Evolutionary conservation across 2,329 filamentous ascomycete genomes (phyloP).

Genomic region (Fusarium torreyae): DNA sequence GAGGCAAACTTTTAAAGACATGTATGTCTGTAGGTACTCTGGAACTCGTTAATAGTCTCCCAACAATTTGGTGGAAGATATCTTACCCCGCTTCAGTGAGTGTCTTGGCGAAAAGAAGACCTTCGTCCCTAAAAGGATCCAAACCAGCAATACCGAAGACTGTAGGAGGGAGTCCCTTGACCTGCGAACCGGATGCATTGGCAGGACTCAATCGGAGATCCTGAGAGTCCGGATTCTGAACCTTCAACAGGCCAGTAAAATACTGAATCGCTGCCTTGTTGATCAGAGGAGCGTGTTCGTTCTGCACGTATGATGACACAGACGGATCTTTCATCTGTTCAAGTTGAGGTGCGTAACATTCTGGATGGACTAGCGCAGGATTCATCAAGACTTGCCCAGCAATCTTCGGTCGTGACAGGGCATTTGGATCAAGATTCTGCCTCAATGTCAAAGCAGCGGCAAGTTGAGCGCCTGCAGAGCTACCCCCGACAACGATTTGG

Average conservation of each 20-base stretch:
- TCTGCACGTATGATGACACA: slow-evolving; percentile 62
- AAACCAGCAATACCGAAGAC: slow-evolving; percentile 62
- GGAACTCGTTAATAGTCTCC: too few species aligned
- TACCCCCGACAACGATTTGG: slow-evolving; percentile 62
- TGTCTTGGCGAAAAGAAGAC: slow-evolving; percentile 61
- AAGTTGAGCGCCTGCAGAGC: slow-evolving; percentile 64
- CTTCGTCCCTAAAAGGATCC: slow-evolving; percentile 66
- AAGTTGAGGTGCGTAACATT: slow-evolving; percentile 50
- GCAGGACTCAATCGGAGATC: slow-evolving; percentile 59
- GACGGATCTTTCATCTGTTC: slow-evolving; percentile 55
- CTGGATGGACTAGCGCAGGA: slow-evolving; percentile 56
- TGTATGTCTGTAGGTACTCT: slow-evolving; percentile 64
- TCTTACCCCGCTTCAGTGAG: slow-evolving; percentile 61
- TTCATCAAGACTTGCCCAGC: slow-evolving; percentile 68
- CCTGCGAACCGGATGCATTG: slow-evolving; percentile 49
- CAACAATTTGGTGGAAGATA: neutral
- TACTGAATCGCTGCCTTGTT: slow-evolving; percentile 44
- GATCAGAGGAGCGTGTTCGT: slow-evolving; percentile 61
- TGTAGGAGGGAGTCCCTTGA: slow-evolving; percentile 61
- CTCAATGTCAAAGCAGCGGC: slow-evolving; percentile 58
- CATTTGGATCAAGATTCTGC: slow-evolving; percentile 52
- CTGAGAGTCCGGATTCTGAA: slow-evolving; percentile 35
- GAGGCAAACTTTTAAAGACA: slow-evolving; percentile 68
- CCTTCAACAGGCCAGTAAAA: slow-evolving; percentile 50
- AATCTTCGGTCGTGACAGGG: slow-evolving; percentile 50